These are phyloP conservation scores for Echinosophora koreensis DNA, from an alignment of 306 rosid genomes.

Conservation along the genomic window DNA sequence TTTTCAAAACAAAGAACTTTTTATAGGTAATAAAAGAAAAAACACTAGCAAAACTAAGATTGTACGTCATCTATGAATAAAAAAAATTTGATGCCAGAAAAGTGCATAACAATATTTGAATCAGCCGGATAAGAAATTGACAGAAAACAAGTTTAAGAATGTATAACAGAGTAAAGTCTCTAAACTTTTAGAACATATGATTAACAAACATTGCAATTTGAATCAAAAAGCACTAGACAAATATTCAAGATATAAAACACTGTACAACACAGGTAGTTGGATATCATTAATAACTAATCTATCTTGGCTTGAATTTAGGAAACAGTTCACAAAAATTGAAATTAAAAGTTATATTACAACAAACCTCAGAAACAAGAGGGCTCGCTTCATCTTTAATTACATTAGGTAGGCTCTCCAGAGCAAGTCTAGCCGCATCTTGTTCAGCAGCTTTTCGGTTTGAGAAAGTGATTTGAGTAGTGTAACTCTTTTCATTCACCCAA, in stretches of 20 bases:
- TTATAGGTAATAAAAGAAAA: no score
- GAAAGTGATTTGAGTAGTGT: constrained; percentile 48
- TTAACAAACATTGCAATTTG: neutral
- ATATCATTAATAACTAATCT: neutral
- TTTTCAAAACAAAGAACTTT: no score
- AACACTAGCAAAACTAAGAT: no score
- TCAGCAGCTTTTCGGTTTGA: constrained; percentile 55
- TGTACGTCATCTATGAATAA: constrained; percentile 1
- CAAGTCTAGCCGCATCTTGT: constrained; percentile 62
- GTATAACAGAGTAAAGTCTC: neutral
- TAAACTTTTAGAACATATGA: neutral
- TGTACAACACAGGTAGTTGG: neutral
- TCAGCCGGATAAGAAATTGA: no score
- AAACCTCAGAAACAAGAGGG: constrained; percentile 55
- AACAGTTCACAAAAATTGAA: neutral
- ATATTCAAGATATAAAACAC: constrained; percentile 8
- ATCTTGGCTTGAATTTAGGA: neutral
- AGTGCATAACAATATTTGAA: no score
- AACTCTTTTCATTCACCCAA: constrained; percentile 47
- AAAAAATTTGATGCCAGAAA: neutral
- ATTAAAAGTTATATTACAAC: constrained; percentile 7
- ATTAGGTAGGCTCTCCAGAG: constrained; percentile 40
- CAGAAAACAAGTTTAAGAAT: neutral
- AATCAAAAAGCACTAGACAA: constrained; percentile 4
- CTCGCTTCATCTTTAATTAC: constrained; percentile 46